A percentile compares a stretch with the other conserved stretches of the same genome.
phyloP scores from a whole-genome alignment of 192 early-diverging fungal genomes.

The Umbelopsis vinacea region DNA sequence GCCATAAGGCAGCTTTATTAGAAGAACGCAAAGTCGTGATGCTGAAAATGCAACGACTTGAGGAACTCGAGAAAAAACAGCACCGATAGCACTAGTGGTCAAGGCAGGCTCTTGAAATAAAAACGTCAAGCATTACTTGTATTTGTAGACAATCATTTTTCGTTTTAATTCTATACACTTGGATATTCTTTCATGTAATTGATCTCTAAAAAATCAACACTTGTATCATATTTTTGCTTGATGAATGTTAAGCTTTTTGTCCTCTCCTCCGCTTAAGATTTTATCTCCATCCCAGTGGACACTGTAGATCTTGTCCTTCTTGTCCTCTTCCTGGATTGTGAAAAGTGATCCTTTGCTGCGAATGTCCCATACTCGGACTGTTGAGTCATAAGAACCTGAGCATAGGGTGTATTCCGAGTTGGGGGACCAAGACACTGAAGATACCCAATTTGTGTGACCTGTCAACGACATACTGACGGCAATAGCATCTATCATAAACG shows the following conservation, averaged over 20 bases:
- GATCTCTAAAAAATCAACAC: constrained; percentile 1
- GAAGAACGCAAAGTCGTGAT: constrained; percentile 17
- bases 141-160: no score
- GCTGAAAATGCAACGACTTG: constrained; percentile 4
- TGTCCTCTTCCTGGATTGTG: constrained; percentile 58
- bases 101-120: background rate
- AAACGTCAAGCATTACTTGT: no score
- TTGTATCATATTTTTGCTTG: constrained; percentile 34
- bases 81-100: background rate
- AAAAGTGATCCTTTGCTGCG: constrained; percentile 86
- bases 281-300: constrained; percentile 71
- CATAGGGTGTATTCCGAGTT: constrained; percentile 74
- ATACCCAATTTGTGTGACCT: constrained; percentile 85
- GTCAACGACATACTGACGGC: constrained; percentile 78
- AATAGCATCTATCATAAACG: constrained; percentile 58
- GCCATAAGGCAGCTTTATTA: constrained; percentile 10
- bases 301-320: constrained; percentile 67
- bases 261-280: constrained; percentile 80
- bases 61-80: constrained; percentile 3
- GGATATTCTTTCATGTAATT: no score
- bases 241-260: constrained; percentile 65
- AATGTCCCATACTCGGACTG: constrained; percentile 94
- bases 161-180: no score
- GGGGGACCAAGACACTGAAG: constrained; percentile 84
- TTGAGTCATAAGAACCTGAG: constrained; percentile 85